Evolutionary conservation across 352 stramenopile genomes (phyloP).

Genomic region (Phytophthora capsici): DNA sequence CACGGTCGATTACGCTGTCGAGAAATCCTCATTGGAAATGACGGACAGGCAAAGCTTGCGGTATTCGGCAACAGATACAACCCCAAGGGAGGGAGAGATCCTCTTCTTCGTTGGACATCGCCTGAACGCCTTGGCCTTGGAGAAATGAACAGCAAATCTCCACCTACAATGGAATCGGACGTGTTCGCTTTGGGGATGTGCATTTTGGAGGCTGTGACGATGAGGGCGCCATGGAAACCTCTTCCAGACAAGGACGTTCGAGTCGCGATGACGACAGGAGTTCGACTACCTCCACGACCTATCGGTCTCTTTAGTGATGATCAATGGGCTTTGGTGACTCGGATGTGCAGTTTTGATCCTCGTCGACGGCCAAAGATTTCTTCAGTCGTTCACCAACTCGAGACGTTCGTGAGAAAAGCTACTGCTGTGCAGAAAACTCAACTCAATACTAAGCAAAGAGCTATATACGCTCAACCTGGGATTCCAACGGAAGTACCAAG

Average conservation of each 20-base stretch:
- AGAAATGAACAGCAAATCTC: not conserved
- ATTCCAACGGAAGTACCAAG: too few relatives aligned
- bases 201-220: slow-evolving; percentile 25
- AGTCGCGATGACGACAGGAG: slow-evolving; percentile 1
- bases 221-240: slow-evolving; percentile 15
- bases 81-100: not conserved
- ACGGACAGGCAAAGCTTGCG: slow-evolving; percentile 22
- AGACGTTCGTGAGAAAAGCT: slow-evolving; percentile 1
- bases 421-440: too few relatives aligned
- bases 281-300: slow-evolving; percentile 6
- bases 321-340: slow-evolving; percentile 10
- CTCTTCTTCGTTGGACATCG: slow-evolving; percentile 21
- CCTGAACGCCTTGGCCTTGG: slow-evolving; percentile 21
- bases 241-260: slow-evolving; percentile 11
- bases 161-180: slow-evolving; percentile 14
- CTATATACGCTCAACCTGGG: too few relatives aligned
- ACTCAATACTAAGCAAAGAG: too few relatives aligned
- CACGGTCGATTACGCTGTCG: slow-evolving; percentile 18
- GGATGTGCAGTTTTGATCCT: slow-evolving; percentile 25
- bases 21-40: slow-evolving; percentile 24
- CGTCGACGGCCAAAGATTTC: slow-evolving; percentile 14
- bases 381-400: slow-evolving; percentile 17
- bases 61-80: slow-evolving; percentile 8
- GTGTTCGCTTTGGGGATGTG: slow-evolving; percentile 26
- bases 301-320: slow-evolving; percentile 17